These are phyloP conservation scores for Fagus crenata DNA, from an alignment of 306 rosid species.

Conservation along the genomic window DNA sequence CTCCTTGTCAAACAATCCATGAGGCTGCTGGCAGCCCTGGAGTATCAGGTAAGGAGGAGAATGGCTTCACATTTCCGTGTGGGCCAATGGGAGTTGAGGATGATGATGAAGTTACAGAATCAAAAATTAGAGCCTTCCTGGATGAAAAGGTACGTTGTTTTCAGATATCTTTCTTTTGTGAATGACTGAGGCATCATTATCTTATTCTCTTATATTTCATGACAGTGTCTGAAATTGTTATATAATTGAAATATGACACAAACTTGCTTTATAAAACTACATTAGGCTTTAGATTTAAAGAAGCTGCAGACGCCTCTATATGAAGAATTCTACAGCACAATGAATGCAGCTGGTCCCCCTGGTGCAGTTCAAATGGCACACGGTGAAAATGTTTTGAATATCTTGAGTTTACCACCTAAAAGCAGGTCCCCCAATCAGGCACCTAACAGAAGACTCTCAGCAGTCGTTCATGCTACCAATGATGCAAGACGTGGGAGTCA, in stretches of 20 bases:
- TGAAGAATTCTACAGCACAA: slow-evolving; percentile 68
- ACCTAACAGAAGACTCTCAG: slow-evolving; percentile 59
- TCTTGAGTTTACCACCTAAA: slow-evolving; percentile 53
- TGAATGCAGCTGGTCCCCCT: slow-evolving; percentile 51
- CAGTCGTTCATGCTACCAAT: slow-evolving; percentile 40
- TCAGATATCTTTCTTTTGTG: slow-evolving; percentile 4
- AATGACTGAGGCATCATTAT: slow-evolving; percentile 10
- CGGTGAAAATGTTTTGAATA: slow-evolving; percentile 45
- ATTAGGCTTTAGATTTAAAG: slow-evolving; percentile 78
- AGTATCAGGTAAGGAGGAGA: slow-evolving; percentile 40
- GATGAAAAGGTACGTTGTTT: slow-evolving; percentile 69
- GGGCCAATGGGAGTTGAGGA: slow-evolving; percentile 67
- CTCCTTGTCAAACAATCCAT: slow-evolving; percentile 42
- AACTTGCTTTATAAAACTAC: slow-evolving; percentile 31
- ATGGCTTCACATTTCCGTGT: slow-evolving; percentile 52
- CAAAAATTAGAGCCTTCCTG: slow-evolving; percentile 81
- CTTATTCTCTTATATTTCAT: slow-evolving; percentile 17
- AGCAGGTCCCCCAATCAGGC: slow-evolving; percentile 58
- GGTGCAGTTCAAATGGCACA: slow-evolving; percentile 37
- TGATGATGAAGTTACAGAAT: slow-evolving; percentile 85
- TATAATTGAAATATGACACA: slow-evolving; percentile 13
- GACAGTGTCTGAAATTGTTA: slow-evolving; percentile 2
- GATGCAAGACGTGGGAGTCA: slow-evolving; percentile 47
- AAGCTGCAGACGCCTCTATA: slow-evolving; percentile 84
- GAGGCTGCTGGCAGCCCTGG: slow-evolving; percentile 33